phyloP scores from a whole-genome alignment of 2,329 filamentous ascomycete species.

The Penicillium sp. region DNA sequence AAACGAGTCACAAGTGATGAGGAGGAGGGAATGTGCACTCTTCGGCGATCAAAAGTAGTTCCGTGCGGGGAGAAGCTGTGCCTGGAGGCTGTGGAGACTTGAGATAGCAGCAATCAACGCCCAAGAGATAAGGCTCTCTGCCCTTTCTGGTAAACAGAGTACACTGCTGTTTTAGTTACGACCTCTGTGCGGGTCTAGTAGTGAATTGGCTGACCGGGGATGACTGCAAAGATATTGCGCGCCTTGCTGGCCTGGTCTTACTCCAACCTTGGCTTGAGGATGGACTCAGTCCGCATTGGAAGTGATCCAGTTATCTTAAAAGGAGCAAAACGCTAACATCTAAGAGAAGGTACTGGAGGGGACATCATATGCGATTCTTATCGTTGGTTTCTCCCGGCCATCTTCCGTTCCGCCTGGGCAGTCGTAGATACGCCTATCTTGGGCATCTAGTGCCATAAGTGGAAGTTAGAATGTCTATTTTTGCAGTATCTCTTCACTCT shows the following conservation, averaged over 20 bases:
- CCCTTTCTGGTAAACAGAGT: too few species aligned
- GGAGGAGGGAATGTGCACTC: neutral
- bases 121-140: neutral
- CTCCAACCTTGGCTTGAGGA: too few species aligned
- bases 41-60: conserved; percentile 19
- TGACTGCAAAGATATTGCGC: too few species aligned
- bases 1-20: neutral
- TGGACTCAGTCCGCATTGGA: too few species aligned
- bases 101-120: conserved; percentile 6
- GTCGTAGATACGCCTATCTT: neutral
- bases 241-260: too few species aligned
- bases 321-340: neutral
- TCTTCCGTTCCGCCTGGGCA: neutral
- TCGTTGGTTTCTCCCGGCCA: neutral
- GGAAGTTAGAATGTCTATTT: neutral
- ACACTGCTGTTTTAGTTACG: too few species aligned
- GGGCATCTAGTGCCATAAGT: neutral
- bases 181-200: too few species aligned
- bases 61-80: conserved; percentile 17
- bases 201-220: too few species aligned
- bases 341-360: neutral
- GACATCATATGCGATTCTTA: neutral
- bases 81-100: conserved; percentile 13
- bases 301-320: too few species aligned
- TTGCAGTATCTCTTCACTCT: neutral